These are phyloP conservation scores for Hawksworthiomyces lignivorus DNA, from an alignment of 2,329 filamentous ascomycete species.

Conservation along the genomic window DNA sequence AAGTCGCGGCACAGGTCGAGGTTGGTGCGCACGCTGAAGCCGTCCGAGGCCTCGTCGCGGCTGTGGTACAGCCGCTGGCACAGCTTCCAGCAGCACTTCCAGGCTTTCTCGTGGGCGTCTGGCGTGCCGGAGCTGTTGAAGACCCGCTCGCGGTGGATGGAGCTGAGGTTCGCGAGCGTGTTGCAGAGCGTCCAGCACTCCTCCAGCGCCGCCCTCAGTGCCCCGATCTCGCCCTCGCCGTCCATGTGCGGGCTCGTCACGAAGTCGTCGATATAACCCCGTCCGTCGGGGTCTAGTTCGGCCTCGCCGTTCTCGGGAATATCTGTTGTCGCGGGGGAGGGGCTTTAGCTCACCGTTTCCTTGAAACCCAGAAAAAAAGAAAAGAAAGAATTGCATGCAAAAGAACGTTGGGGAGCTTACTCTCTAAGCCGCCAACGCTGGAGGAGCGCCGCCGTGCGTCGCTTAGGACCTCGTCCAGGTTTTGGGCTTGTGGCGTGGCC, in stretches of 20 bases:
- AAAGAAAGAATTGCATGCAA: background rate
- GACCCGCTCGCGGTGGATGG: constrained; percentile 70
- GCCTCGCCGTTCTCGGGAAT: constrained; percentile 42
- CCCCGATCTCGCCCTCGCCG: constrained; percentile 52
- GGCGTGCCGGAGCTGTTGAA: constrained; percentile 68
- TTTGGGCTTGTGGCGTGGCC: constrained; percentile 76
- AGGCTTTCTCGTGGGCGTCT: constrained; percentile 77
- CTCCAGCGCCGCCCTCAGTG: constrained; percentile 67
- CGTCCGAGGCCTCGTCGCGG: constrained; percentile 60
- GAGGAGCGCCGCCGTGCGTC: constrained; percentile 55
- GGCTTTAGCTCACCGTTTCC: too few species aligned
- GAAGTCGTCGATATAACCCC: constrained; percentile 43
- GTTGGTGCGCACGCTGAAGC: constrained; percentile 63
- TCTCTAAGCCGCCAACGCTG: constrained; percentile 68
- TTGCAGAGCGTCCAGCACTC: constrained; percentile 96
- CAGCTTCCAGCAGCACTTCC: constrained; percentile 89
- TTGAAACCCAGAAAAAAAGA: background rate
- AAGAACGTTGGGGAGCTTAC: constrained; percentile 36
- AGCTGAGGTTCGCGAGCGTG: constrained; percentile 77
- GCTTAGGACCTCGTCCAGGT: constrained; percentile 62
- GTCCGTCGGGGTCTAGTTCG: constrained; percentile 43
- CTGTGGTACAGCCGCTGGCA: constrained; percentile 85
- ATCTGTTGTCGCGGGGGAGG: too few species aligned
- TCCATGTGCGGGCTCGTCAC: constrained; percentile 34
- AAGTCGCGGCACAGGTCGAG: constrained; percentile 87